A percentile compares a stretch with the other conserved stretches of the same genome.
Evolutionary conservation across 225 moss, liverwort and hornwort species (phyloP).

Genomic region (Asterella californica): DNA sequence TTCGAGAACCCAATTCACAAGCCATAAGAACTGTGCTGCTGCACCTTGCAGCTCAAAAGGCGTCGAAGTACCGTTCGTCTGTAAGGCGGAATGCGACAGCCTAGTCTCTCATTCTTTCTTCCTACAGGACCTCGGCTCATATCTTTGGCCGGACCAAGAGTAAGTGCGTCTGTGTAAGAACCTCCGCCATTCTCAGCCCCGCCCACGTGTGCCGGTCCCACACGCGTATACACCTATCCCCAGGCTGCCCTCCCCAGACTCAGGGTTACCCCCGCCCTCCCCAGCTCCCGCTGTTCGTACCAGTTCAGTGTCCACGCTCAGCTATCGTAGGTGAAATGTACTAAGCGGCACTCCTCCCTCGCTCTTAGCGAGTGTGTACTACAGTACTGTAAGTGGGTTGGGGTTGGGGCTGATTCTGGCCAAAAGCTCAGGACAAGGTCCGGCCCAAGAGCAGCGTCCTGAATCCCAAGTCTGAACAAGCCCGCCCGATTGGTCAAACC

Average conservation of each 20-base stretch:
- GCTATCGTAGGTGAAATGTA: background rate
- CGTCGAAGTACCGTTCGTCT: background rate
- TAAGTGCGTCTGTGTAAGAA: background rate
- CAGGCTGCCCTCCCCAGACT: background rate
- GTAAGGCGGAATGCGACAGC: background rate
- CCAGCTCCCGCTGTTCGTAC: background rate
- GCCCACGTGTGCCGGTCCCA: constrained; percentile 11
- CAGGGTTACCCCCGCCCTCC: background rate
- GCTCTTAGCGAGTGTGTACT: background rate
- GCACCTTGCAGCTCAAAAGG: background rate
- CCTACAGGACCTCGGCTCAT: background rate
- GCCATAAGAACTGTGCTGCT: background rate
- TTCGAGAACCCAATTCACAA: background rate
- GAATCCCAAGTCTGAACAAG: background rate
- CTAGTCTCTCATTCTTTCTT: background rate
- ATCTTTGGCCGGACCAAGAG: constrained; percentile 1
- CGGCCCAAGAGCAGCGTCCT: background rate
- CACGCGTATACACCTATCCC: no score
- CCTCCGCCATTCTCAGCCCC: constrained; percentile 6
- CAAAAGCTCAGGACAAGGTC: background rate
- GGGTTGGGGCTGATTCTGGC: background rate
- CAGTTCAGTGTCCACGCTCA: background rate
- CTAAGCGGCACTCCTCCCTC: background rate
- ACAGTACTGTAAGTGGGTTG: no score
- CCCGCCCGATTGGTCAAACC: background rate